Base-by-base conservation (phyloP, 1,284 basidiomycete species). In the Cutaneotrichosporon sp. region DNA sequence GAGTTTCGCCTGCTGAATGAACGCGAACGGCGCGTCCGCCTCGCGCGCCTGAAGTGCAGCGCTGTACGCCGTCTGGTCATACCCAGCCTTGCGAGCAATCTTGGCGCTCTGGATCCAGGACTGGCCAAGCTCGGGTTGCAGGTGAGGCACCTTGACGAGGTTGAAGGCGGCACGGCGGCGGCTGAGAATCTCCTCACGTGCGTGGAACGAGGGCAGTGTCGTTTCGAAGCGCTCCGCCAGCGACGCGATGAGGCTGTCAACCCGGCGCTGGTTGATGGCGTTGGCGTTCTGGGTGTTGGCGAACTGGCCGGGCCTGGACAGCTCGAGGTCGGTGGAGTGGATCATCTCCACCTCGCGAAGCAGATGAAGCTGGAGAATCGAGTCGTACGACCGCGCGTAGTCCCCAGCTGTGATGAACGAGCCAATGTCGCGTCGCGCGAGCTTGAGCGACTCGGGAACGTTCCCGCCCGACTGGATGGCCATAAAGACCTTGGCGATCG, bases 51-150 rank as follows among this genome's bases (percentile, higher is more conserved):
- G 97, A 0, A 99, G 84, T 58, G 92, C 87, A 1, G 97, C 95
- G 71, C 91, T 97, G 75, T 99, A 99, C 3, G 97, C 94, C 0
- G 95, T 97, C 81, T 99, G 97, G 82, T 87, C 89, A 77, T 99
- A 95, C 0, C 91, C 90, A 0, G 94, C 91, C 74, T 97, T 97
- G 54, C 97, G 84, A 14, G 97, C 95, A 63, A 95, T 94, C 76
- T 97, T 98, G 18, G 95, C 90, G 60, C 91, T 97, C 20, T 87
- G 84, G 16, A 99, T 85, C 97, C 97, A 99, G 1, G 91, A 87
- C 55, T 85, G 84, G 2, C 92, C 90, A 36, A 94, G 86, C 67
- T 90, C 87, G 10, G 80, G 80, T 42, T 81, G 82, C n/a, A 77
- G 64, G 0, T 59, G 58, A 27, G 66, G 63, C 18, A 70, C 50